Evolutionary conservation across 257 asterid genomes (phyloP).

Genomic region (Catharanthus roseus): DNA sequence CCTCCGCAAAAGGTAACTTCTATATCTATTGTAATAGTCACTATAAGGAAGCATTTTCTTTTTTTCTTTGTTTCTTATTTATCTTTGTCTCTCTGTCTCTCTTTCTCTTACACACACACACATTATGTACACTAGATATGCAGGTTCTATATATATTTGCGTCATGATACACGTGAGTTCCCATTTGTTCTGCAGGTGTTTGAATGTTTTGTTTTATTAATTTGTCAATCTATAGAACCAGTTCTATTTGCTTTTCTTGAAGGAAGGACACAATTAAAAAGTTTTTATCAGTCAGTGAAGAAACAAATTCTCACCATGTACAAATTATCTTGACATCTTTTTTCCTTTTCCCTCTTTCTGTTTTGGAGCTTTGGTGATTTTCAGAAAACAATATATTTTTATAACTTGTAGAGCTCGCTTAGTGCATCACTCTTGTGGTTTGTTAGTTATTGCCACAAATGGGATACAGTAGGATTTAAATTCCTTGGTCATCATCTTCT

Average conservation of each 20-base stretch:
- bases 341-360: too few species aligned
- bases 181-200: not conserved
- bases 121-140: too few species aligned
- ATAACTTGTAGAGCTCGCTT: not conserved
- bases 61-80: constrained; percentile 16
- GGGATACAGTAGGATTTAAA: not conserved
- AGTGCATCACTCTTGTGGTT: not conserved
- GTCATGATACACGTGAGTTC: not conserved
- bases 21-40: constrained; percentile 12
- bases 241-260: not conserved
- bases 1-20: constrained; percentile 77
- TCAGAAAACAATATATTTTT: not conserved
- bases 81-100: constrained; percentile 12
- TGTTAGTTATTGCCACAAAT: not conserved
- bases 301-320: not conserved
- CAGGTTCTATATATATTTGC: not conserved
- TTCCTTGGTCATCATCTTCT: not conserved
- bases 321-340: not conserved
- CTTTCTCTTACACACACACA: too few species aligned
- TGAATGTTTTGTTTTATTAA: not conserved
- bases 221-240: not conserved
- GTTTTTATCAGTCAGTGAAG: not conserved
- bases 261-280: not conserved
- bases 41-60: constrained; percentile 7
- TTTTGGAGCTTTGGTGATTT: not conserved